Base-by-base conservation (phyloP, 495 filamentous ascomycete species). In the Aspergillus saccharolyticus region DNA sequence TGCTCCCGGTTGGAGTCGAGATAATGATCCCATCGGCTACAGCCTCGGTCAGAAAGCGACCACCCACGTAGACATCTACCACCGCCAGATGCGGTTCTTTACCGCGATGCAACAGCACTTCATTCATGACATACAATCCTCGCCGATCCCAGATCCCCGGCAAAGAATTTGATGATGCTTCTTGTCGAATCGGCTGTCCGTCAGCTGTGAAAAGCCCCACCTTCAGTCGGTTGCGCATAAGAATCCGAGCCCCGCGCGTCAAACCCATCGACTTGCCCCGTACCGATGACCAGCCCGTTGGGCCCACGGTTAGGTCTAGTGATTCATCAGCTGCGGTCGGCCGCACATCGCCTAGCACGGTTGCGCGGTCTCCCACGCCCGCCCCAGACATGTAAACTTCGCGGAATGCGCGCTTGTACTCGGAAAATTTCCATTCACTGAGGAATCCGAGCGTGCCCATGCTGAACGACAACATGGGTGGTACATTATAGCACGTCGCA, bases 361-460 rank as follows among this genome's bases (percentile, higher is more conserved):
- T 50, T 0, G 71, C 66, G 6, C 78, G 75, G 54, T 78, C 75
- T 30, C 77, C 75, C 20, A 81, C 84, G 17, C 76, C 78, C 44
- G 90, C 85, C 9, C 91, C 91, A 58, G 89, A 92, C 89, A 95
- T 92, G 72, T 94, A 96, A 22, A 94, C 89, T 67, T 96, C 91
- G 22, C 90, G 80, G 73, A 94, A 96, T 0, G 93, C 94, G 21
- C 88, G 80, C 66, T 93, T 93, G 69, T 91, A 88, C 61, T 97
- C 92, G 12, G 78, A 76, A 69, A 97, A 97, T 61, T 91, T 93
- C 91, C 93, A 97, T 72, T 97, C 94, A 33, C 93, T 92, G 17
- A 98, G 76, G 59, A 98, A 98, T 0, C 94, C 94, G 1, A 98
- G 74, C 0, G 92, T 92, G 6, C 94, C 94, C 91, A 98, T 96